Evolutionary conservation across 148 eudicot species (phyloP), one percentile per base, ranked within the genome.

Genomic region (Agrostemma githago): DNA sequence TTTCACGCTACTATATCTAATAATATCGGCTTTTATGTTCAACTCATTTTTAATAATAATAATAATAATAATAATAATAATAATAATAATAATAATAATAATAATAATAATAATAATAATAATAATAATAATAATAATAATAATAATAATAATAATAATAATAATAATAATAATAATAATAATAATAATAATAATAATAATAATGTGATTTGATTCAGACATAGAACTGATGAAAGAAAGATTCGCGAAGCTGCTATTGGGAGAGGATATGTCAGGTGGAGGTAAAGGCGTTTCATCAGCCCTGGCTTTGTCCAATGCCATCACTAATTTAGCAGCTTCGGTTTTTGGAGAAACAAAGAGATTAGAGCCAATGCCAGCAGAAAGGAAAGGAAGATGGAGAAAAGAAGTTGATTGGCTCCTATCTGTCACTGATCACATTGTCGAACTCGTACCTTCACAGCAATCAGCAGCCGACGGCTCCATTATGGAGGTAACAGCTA

Each of bases 251-350:
- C 79, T 90, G 56, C 85, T 90, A 42, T 62, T 90, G 74, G 91
- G 95, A 62, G 91, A 90, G 79, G 90, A 90, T 51, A 90, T 86
- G 89, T 90, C 91, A 43, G 95, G 95, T 54, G 90, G 95, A 44
- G 91, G 95, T 6, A 90, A 89, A 74, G 94, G 94, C 65, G 94
- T 89, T 80, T 89, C 94, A 46, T 90, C 91, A 37, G 95, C 95
- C 78, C 74, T 90, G 76, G 95, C 95, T 58, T 77, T 90, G 80
- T 90, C 95, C 39, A 90, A 90, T 79, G 95, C 95, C 77, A 88
- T 90, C 58, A 90, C 95, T 16, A 90, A 90, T 85, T 90, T 90
- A 66, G 88, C 91, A 92, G 98, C 98, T 77, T 86, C 96, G 72
- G 90, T 88, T 41, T 92, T 92, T 62, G 98, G 93, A 75, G 93